Evolutionary conservation across 1,284 basidiomycete species (phyloP).

Genomic region (Ceratobasidium sp.): DNA sequence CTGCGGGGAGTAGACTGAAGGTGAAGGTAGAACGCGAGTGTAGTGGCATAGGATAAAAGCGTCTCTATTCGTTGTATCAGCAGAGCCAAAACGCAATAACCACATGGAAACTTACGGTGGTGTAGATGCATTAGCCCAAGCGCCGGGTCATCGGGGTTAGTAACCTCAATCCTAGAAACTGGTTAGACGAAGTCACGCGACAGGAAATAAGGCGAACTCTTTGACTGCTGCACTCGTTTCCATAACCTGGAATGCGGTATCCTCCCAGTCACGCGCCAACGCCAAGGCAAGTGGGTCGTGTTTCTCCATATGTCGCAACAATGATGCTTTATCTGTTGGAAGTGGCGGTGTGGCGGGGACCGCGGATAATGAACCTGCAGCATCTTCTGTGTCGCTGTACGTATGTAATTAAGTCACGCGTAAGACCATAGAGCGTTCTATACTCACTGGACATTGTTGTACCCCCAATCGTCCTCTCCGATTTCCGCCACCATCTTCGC

Average conservation of each 20-base stretch:
- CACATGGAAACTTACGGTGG: constrained; percentile 70
- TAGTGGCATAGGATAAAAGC: constrained; percentile 89
- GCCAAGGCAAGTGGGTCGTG: constrained; percentile 80
- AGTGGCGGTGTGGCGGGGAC: constrained; percentile 29
- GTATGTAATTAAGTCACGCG: background rate
- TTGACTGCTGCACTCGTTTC: constrained; percentile 69
- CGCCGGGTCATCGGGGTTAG: constrained; percentile 65
- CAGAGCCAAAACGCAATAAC: constrained; percentile 9
- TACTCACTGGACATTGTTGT: constrained; percentile 67
- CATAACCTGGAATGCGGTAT: constrained; percentile 65
- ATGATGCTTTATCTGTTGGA: constrained; percentile 68
- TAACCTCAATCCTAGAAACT: constrained; percentile 62
- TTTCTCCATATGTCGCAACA: constrained; percentile 82
- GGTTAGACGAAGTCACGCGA: constrained; percentile 10
- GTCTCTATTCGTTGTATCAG: constrained; percentile 69
- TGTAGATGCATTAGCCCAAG: constrained; percentile 80
- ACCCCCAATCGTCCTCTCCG: constrained; percentile 86
- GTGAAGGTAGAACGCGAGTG: constrained; percentile 93
- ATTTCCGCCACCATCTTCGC: constrained; percentile 79
- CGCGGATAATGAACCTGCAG: constrained; percentile 52
- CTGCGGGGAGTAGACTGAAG: constrained; percentile 80
- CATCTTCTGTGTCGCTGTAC: constrained; percentile 55
- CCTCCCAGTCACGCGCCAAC: constrained; percentile 64
- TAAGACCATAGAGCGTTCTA: background rate
- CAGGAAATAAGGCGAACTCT: constrained; percentile 61